These are phyloP conservation scores for Capronia americana DNA, from an alignment of 2,329 filamentous ascomycete species.

Conservation along the genomic window DNA sequence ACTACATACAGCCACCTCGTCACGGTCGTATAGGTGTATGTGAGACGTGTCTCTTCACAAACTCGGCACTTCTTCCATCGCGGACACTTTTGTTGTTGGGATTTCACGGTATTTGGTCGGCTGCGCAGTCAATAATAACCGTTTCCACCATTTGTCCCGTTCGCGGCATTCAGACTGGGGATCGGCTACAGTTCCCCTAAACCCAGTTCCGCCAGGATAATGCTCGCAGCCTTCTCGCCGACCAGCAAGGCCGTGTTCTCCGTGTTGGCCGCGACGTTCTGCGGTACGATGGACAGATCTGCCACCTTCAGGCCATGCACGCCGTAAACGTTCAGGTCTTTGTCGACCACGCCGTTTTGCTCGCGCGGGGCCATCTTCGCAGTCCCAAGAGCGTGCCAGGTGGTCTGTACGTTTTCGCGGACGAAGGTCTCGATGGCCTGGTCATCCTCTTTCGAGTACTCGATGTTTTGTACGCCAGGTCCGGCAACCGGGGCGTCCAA, in stretches of 20 bases:
- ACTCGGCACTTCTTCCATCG: too few relatives aligned
- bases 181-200: background rate
- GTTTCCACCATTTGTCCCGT: background rate
- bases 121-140: background rate
- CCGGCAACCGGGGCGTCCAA: slow-evolving; percentile 28
- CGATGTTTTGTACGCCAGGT: slow-evolving; percentile 48
- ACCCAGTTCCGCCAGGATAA: background rate
- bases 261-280: background rate
- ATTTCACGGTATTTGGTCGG: background rate
- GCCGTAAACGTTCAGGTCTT: slow-evolving; percentile 2
- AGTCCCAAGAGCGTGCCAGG: slow-evolving; percentile 41
- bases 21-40: too few relatives aligned
- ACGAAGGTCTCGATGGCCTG: slow-evolving; percentile 49
- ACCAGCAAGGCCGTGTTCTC: slow-evolving; percentile 3
- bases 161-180: background rate
- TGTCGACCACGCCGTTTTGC: background rate
- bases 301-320: background rate
- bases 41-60: too few relatives aligned
- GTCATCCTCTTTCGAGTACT: slow-evolving; percentile 58
- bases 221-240: slow-evolving; percentile 4
- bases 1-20: too few relatives aligned
- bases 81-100: background rate
- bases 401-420: slow-evolving; percentile 24
- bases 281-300: background rate
- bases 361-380: background rate